Percentiles rank a stretch among this genome's conserved stretches.
phyloP scores from a whole-genome alignment of 352 stramenopile species.

The Pythium aquatile region DNA sequence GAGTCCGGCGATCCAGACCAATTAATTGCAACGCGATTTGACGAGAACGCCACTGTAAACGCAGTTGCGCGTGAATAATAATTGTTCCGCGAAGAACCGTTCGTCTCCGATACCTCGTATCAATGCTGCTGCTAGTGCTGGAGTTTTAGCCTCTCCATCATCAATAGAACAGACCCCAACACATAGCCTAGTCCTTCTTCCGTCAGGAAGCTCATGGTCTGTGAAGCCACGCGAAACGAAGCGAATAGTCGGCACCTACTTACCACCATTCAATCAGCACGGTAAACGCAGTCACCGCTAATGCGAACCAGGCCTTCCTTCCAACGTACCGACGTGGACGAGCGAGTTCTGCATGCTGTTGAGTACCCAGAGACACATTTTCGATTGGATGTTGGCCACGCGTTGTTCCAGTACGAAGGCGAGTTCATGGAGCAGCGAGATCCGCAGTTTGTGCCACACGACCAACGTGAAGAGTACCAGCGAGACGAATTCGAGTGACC shows the following conservation, averaged over 20 bases:
- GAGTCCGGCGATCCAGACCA: neutral
- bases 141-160: too few species aligned
- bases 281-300: too few species aligned
- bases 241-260: neutral
- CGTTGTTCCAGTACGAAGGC: conserved; percentile 24
- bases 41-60: too few species aligned
- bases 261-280: too few species aligned
- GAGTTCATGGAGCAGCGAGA: conserved; percentile 22
- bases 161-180: too few species aligned
- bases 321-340: conserved; percentile 10
- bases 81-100: too few species aligned
- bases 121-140: too few species aligned
- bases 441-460: conserved; percentile 8
- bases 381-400: conserved; percentile 21
- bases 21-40: neutral
- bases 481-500: conserved; percentile 11
- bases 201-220: too few species aligned
- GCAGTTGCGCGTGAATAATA: too few species aligned
- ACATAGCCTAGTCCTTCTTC: too few species aligned
- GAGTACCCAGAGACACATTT: conserved; percentile 20
- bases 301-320: too few species aligned
- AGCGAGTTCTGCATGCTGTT: conserved; percentile 23
- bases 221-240: neutral
- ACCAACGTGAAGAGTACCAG: conserved; percentile 5
- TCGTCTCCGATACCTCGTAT: too few species aligned